Evolutionary conservation across 176 grass and related monocot species (phyloP).

Genomic region (Dendrocalamus sinicus): DNA sequence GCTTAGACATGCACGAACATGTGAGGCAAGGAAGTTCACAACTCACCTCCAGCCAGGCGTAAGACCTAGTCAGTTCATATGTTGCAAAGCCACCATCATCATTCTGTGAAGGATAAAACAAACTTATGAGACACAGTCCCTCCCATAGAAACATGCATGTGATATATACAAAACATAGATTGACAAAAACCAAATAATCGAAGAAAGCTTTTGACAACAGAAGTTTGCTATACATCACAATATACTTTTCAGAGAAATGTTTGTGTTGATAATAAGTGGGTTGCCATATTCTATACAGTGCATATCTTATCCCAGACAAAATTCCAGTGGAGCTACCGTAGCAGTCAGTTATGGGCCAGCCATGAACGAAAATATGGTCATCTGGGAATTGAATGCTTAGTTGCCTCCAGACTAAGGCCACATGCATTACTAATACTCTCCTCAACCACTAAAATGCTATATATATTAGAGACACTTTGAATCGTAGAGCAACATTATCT

Average conservation of each 20-base stretch:
- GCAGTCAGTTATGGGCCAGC: not conserved
- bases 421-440: not conserved
- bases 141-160: not conserved
- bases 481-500: no score
- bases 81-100: conserved; percentile 85
- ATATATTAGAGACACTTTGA: not conserved
- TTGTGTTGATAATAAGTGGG: not conserved
- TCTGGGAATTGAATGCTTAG: not conserved
- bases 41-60: conserved; percentile 90
- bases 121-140: conserved; percentile 24
- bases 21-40: conserved; percentile 14
- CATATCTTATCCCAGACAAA: not conserved
- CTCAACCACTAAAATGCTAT: conserved; percentile 1
- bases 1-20: not conserved
- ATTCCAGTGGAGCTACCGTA: not conserved
- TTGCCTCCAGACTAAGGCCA: conserved; percentile 1
- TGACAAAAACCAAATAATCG: conserved; percentile 21
- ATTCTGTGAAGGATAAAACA: conserved; percentile 62
- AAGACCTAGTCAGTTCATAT: conserved; percentile 93
- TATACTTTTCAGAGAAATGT: not conserved
- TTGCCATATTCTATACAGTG: not conserved
- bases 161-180: conserved; percentile 11
- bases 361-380: not conserved
- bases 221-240: not conserved
- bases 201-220: conserved; percentile 36